Conservation (phyloP, 768 basidiomycete species). For the Lanmaoa pseudosensibilis region DNA sequence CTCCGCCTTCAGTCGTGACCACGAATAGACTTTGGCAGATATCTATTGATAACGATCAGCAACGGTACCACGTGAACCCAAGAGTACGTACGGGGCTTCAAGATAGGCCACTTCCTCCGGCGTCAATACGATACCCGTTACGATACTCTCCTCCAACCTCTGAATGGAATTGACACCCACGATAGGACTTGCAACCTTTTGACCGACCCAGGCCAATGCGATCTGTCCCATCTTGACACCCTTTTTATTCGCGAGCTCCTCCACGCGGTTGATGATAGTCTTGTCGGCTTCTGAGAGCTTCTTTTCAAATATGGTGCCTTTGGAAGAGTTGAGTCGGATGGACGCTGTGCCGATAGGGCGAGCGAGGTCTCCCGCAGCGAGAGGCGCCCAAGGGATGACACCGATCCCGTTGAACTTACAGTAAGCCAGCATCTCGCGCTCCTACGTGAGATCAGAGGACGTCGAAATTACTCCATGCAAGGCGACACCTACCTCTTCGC, state of each 20-base stretch:
- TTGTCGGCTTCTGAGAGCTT: slow-evolving; percentile 30
- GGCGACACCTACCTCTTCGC: slow-evolving; percentile 42
- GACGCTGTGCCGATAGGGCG: slow-evolving; percentile 36
- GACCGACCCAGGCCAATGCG: slow-evolving; percentile 43
- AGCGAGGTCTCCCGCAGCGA: slow-evolving; percentile 40
- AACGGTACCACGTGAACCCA: background rate
- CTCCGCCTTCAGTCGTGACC: slow-evolving; percentile 8
- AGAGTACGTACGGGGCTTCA: slow-evolving; percentile 24
- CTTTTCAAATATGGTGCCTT: slow-evolving; percentile 27
- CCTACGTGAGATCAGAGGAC: slow-evolving; percentile 28
- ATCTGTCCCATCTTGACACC: slow-evolving; percentile 46
- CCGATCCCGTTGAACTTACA: slow-evolving; percentile 52
- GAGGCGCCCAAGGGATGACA: slow-evolving; percentile 51
- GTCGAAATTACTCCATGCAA: background rate
- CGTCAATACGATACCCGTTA: slow-evolving; percentile 22
- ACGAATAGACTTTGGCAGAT: slow-evolving; percentile 17
- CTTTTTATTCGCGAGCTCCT: slow-evolving; percentile 41
- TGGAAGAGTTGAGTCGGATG: slow-evolving; percentile 7
- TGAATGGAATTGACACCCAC: slow-evolving; percentile 40
- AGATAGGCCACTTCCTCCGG: slow-evolving; percentile 29
- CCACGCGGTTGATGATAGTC: slow-evolving; percentile 40
- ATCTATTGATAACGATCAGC: slow-evolving; percentile 15
- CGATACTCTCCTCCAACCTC: slow-evolving; percentile 32
- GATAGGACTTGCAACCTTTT: slow-evolving; percentile 46
- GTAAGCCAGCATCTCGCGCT: slow-evolving; percentile 46